These are phyloP conservation scores for Fomitopsis pulvina DNA, from an alignment of 768 basidiomycete species.

Conservation along the genomic window DNA sequence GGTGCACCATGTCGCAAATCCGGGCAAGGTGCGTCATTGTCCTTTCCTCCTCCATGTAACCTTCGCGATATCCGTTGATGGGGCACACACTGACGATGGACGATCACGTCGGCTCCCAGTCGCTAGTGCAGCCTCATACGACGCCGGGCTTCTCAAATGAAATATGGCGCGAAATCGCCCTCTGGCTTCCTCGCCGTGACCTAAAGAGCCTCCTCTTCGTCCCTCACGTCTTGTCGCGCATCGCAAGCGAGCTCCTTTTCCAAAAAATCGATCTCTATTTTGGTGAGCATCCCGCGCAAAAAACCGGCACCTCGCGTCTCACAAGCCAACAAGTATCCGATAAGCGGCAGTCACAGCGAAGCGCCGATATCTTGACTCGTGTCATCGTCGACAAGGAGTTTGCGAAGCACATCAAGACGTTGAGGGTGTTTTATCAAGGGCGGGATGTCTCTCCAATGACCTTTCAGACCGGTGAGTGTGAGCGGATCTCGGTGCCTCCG, in stretches of 20 bases:
- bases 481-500: neutral
- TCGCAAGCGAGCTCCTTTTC: conserved; percentile 64
- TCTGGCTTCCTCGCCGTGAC: conserved; percentile 55
- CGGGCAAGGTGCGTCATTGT: conserved; percentile 44
- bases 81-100: neutral
- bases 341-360: conserved; percentile 52
- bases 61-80: conserved; percentile 1
- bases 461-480: conserved; percentile 57
- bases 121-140: conserved; percentile 31
- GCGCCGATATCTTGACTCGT: conserved; percentile 63
- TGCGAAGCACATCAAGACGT: conserved; percentile 47
- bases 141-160: conserved; percentile 57
- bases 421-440: conserved; percentile 52
- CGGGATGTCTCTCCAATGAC: conserved; percentile 45
- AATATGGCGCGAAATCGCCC: conserved; percentile 66
- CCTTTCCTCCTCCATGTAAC: conserved; percentile 2
- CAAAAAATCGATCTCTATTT: conserved; percentile 60
- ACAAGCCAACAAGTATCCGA: conserved; percentile 28
- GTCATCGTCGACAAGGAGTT: conserved; percentile 57
- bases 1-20: conserved; percentile 46
- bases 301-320: conserved; percentile 10
- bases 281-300: conserved; percentile 23
- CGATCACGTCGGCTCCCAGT: conserved; percentile 15
- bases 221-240: conserved; percentile 59
- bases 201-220: conserved; percentile 58